phyloP scores from a whole-genome alignment of 2,329 filamentous ascomycete species.

The Monascus ruber region DNA sequence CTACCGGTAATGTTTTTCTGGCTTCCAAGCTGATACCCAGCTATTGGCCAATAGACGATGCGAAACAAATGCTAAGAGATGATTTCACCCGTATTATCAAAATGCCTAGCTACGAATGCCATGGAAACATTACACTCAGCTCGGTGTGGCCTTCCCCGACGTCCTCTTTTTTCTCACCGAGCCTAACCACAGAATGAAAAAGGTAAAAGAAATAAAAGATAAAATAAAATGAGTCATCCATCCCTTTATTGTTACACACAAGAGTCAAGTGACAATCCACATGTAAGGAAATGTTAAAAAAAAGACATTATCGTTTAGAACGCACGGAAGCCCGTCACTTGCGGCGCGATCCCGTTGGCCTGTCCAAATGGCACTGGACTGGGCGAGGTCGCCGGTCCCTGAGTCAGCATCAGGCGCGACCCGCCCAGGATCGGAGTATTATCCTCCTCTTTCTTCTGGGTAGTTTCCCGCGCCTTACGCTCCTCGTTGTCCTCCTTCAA shows the following conservation, averaged over 20 bases:
- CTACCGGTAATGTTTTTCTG: too few relatives aligned
- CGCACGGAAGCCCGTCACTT: constrained; percentile 64
- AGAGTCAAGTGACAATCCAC: background rate
- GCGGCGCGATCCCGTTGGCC: constrained; percentile 78
- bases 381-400: constrained; percentile 54
- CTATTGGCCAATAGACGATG: too few relatives aligned
- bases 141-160: too few relatives aligned
- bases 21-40: too few relatives aligned
- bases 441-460: constrained; percentile 81
- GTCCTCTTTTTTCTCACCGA: background rate
- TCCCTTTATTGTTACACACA: constrained; percentile 24
- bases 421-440: constrained; percentile 86
- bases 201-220: constrained; percentile 3
- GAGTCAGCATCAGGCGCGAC: constrained; percentile 87
- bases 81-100: too few relatives aligned
- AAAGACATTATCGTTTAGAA: constrained; percentile 31
- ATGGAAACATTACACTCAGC: too few relatives aligned
- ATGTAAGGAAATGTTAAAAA: constrained; percentile 5
- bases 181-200: constrained; percentile 4
- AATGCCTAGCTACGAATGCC: too few relatives aligned
- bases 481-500: constrained; percentile 96
- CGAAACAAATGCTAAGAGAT: too few relatives aligned
- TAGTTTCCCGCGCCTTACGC: constrained; percentile 59
- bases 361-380: constrained; percentile 60
- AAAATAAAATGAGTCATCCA: constrained; percentile 8